Percentiles rank a stretch among this genome's conserved stretches.
These are phyloP conservation scores for Xylariales sp. DNA, from an alignment of 2,329 filamentous ascomycete genomes.

Conservation along the genomic window DNA sequence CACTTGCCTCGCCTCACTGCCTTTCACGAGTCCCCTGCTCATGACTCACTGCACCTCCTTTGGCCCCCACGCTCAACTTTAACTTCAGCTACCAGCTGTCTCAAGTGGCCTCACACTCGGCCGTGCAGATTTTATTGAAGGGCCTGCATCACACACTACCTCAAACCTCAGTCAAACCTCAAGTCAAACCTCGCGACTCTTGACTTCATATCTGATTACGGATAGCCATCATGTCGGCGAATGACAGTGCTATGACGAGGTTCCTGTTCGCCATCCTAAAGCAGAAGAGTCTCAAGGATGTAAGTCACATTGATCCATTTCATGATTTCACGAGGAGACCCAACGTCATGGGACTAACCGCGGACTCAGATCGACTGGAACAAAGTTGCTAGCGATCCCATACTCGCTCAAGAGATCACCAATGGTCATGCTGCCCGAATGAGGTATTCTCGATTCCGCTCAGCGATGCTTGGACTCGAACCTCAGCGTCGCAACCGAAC, in stretches of 20 bases:
- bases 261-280: slow-evolving; percentile 56
- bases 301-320: slow-evolving; percentile 31
- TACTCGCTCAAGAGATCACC: slow-evolving; percentile 48
- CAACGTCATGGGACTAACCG: slow-evolving; percentile 12
- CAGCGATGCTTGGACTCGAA: slow-evolving; percentile 42
- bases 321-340: background rate
- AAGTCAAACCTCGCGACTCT: background rate
- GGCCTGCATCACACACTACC: slow-evolving; percentile 4
- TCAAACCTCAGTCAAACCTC: background rate
- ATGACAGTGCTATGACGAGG: slow-evolving; percentile 52
- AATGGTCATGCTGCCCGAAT: slow-evolving; percentile 59
- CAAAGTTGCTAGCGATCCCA: slow-evolving; percentile 49
- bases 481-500: slow-evolving; percentile 42
- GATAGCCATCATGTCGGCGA: slow-evolving; percentile 46
- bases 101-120: slow-evolving; percentile 17
- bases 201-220: too few species aligned
- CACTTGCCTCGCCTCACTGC: slow-evolving; percentile 33
- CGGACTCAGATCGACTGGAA: slow-evolving; percentile 54
- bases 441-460: slow-evolving; percentile 51
- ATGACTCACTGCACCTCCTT: slow-evolving; percentile 35
- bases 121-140: slow-evolving; percentile 25
- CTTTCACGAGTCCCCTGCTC: slow-evolving; percentile 30
- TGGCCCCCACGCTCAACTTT: slow-evolving; percentile 25
- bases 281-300: slow-evolving; percentile 57
- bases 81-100: slow-evolving; percentile 14